Conservation (phyloP, 257 asterid species). For the Eucommia ulmoides region DNA sequence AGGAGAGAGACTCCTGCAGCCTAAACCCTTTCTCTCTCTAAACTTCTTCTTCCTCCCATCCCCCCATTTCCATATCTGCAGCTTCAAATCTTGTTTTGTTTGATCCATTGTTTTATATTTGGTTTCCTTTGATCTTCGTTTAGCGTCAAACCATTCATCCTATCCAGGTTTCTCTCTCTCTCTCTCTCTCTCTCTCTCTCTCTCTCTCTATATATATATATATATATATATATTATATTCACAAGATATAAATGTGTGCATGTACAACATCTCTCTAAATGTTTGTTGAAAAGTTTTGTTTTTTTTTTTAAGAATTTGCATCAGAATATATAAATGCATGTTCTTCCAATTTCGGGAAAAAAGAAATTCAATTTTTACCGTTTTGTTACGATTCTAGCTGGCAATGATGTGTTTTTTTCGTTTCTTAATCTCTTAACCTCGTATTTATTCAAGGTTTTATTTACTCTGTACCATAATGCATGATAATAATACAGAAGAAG, state of each 20-base stretch:
- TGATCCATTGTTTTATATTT: slow-evolving; percentile 6
- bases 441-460: too few species aligned
- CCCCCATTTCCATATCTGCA: slow-evolving; percentile 40
- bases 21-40: slow-evolving; percentile 19
- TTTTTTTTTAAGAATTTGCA: not conserved
- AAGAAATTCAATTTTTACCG: too few species aligned
- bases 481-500: too few species aligned
- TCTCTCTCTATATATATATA: too few species aligned
- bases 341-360: too few species aligned
- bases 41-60: slow-evolving; percentile 16
- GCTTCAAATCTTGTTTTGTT: slow-evolving; percentile 21
- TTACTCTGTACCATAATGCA: too few species aligned
- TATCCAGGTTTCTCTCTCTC: slow-evolving; percentile 19
- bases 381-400: too few species aligned
- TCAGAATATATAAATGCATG: too few species aligned
- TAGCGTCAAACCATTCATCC: slow-evolving; percentile 8
- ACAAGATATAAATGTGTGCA: not conserved
- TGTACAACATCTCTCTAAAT: not conserved
- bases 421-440: too few species aligned
- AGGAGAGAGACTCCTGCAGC: slow-evolving; percentile 15
- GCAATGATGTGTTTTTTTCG: too few species aligned
- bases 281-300: not conserved
- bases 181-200: too few species aligned
- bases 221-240: too few species aligned
- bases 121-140: slow-evolving; percentile 14